A percentile compares a stretch with the other conserved stretches of the same genome.
These are phyloP conservation scores for Strobilomyces echinocephalus DNA, from an alignment of 768 basidiomycete species.

Conservation along the genomic window DNA sequence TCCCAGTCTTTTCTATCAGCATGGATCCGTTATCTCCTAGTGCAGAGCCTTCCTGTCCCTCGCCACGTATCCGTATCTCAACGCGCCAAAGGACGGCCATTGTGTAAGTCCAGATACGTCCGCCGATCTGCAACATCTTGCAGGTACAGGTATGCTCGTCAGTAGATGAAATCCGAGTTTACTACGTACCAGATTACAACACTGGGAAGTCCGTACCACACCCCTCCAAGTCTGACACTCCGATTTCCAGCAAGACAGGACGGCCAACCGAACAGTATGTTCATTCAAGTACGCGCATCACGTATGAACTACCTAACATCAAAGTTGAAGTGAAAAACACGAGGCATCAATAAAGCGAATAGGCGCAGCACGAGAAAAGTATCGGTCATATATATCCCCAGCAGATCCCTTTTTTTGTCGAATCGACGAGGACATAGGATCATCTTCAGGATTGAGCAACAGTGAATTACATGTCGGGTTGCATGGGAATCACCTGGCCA, in stretches of 20 bases:
- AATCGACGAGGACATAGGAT: background rate
- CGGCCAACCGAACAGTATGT: background rate
- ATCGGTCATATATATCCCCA: background rate
- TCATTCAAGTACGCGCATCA: conserved; percentile 3
- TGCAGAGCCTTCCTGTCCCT: too few relatives aligned
- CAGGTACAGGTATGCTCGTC: too few relatives aligned
- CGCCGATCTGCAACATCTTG: too few relatives aligned
- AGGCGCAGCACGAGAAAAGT: background rate
- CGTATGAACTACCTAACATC: conserved; percentile 1
- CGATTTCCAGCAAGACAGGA: background rate
- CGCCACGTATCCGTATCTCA: too few relatives aligned
- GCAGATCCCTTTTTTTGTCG: background rate
- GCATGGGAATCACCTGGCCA: conserved; percentile 65
- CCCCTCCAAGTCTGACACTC: too few relatives aligned
- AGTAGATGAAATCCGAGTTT: too few relatives aligned
- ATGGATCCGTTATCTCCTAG: too few relatives aligned
- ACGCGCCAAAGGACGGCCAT: too few relatives aligned
- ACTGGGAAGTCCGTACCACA: too few relatives aligned
- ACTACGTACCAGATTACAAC: too few relatives aligned
- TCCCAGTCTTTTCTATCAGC: too few relatives aligned
- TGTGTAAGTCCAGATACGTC: too few relatives aligned
- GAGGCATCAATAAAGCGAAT: background rate
- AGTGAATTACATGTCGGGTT: conserved; percentile 41
- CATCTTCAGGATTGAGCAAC: background rate
- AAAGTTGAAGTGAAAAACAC: background rate